phyloP scores from a whole-genome alignment of 768 basidiomycete genomes.

The Macrolepiota fuliginosa region DNA sequence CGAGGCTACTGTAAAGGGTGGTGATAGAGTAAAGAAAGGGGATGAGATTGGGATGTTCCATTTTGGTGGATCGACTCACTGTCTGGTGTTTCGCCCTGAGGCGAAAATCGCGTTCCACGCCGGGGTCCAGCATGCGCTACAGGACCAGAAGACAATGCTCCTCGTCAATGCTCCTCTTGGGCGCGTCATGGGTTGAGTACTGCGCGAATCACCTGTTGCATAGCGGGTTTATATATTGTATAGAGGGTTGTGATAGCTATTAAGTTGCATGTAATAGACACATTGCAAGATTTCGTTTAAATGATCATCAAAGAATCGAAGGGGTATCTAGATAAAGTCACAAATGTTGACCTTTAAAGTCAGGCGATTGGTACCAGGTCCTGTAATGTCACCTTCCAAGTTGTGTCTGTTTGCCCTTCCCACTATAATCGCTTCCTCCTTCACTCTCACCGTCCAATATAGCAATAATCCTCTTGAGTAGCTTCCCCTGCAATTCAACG shows the following conservation, averaged over 20 bases:
- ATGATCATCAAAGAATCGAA: no score
- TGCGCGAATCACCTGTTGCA: no score
- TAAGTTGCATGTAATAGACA: no score
- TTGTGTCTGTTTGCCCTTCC: conserved; percentile 4
- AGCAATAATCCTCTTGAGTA: conserved; percentile 40
- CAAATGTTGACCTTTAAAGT: neutral
- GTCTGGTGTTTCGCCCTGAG: conserved; percentile 18
- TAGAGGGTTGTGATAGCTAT: no score
- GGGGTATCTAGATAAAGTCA: neutral
- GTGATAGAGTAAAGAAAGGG: conserved; percentile 46
- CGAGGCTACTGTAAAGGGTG: conserved; percentile 43
- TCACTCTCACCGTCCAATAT: conserved; percentile 23
- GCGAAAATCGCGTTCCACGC: neutral
- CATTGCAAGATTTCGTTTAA: no score
- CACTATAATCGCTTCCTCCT: conserved; percentile 13
- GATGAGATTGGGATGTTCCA: conserved; percentile 63
- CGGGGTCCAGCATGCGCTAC: neutral
- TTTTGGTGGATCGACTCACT: conserved; percentile 56
- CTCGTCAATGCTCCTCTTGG: neutral
- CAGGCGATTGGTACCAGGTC: neutral
- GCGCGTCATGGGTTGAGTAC: neutral
- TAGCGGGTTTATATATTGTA: no score
- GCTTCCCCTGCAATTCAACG: conserved; percentile 57
- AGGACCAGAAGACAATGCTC: neutral
- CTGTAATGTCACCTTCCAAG: neutral